Percentiles rank a stretch among this genome's conserved stretches.
Conservation (phyloP, 805 yeast species). For the Zygosaccharomyces rouxii region DNA sequence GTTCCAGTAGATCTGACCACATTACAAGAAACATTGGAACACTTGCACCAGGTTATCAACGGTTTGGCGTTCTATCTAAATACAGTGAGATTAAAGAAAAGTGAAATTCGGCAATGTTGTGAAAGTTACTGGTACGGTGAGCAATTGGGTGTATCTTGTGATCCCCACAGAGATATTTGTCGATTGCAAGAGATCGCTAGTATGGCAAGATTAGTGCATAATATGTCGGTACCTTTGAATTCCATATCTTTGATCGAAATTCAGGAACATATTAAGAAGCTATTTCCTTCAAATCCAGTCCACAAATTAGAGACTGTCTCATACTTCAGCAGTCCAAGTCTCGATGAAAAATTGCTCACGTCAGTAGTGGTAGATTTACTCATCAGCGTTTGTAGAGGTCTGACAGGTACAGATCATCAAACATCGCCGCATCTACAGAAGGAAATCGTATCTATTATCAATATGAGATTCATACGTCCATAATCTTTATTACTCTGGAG, state of each 20-base stretch:
- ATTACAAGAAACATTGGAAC: constrained; percentile 11
- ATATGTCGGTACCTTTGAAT: background rate
- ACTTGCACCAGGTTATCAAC: constrained; percentile 14
- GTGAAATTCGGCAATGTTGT: constrained; percentile 13
- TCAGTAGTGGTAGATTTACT: constrained; percentile 10
- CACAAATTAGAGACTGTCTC: background rate
- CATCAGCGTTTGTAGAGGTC: constrained; percentile 6
- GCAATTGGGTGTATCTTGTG: background rate
- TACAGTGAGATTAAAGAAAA: constrained; percentile 10
- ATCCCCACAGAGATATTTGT: background rate
- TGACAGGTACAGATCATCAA: background rate
- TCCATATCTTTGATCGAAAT: background rate
- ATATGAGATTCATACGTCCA: constrained; percentile 9
- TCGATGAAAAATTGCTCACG: constrained; percentile 8
- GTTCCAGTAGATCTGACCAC: background rate
- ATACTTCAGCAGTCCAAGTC: background rate
- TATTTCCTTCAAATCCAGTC: background rate
- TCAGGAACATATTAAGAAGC: background rate
- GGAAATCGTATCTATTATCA: constrained; percentile 6
- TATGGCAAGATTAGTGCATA: background rate
- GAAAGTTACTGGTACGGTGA: constrained; percentile 9
- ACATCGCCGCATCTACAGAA: background rate
- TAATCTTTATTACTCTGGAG: constrained; percentile 8
- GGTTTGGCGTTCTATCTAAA: constrained; percentile 15
- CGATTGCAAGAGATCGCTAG: background rate